phyloP scores from a whole-genome alignment of 2,329 filamentous ascomycete species.

The Samsoniella hepiali region DNA sequence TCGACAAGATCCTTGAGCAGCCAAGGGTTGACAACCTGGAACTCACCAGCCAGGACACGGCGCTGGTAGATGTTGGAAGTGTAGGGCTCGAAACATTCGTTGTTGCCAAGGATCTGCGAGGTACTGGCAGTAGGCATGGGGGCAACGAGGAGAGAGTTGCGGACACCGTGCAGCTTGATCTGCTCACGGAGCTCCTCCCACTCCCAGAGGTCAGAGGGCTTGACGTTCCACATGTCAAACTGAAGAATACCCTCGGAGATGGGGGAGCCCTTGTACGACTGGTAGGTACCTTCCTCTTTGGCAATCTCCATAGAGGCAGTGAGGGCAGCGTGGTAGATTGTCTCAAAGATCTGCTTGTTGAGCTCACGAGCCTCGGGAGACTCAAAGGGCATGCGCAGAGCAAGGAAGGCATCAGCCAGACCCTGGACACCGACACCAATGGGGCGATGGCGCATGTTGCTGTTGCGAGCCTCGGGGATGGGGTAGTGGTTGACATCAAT shows the following conservation, averaged over 20 bases:
- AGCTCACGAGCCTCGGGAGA: conserved; percentile 89
- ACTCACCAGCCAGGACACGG: conserved; percentile 94
- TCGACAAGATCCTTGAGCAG: conserved; percentile 96
- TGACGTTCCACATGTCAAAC: conserved; percentile 98
- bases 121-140: conserved; percentile 98
- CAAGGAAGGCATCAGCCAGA: conserved; percentile 96
- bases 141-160: conserved; percentile 91
- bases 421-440: conserved; percentile 97
- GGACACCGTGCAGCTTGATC: conserved; percentile 88
- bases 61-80: conserved; percentile 99
- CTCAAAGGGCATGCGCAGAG: conserved; percentile 93
- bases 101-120: conserved; percentile 97
- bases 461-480: conserved; percentile 88
- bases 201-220: conserved; percentile 92
- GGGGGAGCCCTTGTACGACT: conserved; percentile 88
- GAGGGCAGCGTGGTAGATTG: conserved; percentile 93
- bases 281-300: conserved; percentile 78
- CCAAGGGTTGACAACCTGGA: conserved; percentile 99
- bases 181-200: conserved; percentile 86
- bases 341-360: conserved; percentile 99
- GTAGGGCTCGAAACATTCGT: conserved; percentile 99
- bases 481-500: conserved; percentile 99
- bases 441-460: conserved; percentile 95
- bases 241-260: conserved; percentile 94
- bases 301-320: conserved; percentile 87